Evolutionary conservation across 2,329 filamentous ascomycete genomes (phyloP), one percentile per base, ranked within the genome.

Genomic region (Sporothrix brunneoviolacea): DNA sequence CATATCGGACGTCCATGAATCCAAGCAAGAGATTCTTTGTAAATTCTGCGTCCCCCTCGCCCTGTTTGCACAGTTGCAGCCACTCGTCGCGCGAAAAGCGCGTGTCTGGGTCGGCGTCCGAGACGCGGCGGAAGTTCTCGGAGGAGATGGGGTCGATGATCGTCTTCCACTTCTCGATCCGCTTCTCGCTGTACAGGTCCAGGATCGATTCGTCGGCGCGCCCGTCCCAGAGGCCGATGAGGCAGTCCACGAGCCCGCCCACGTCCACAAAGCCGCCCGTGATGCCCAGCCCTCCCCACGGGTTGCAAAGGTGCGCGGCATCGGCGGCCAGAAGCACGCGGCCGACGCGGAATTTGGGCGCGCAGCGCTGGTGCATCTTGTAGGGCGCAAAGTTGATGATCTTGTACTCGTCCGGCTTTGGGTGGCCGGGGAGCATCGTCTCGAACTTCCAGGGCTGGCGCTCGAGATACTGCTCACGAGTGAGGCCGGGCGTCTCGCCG

Each of bases 211-310:
- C 70, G 48, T 72, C 69, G 1, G 70, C 70, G 27, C 62, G 61
- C 2, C 70, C 70, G 24, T 71, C 66, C 63, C 65, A 72, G 40
- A 74, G 68, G 0, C 71, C 71, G 3, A 64, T 62, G 3, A 84
- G 69, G 58, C 79, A 82, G 57, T 84, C 79, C 52, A 73, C 79
- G 6, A 84, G 69, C 0, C 78, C 77, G 10, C 77, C 80, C 3
- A 81, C 72, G 56, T 84, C 81, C n/a, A 79, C 77, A 49, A 84
- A 78, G 0, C 81, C 81, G 6, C 80, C 79, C 0, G 79, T 83
- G 44, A 84, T 73, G 1, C 81, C 81, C 15, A 83, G 66, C 0
- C 81, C 81, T 40, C 81, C 81, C 64, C 74, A 74, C 1, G 72
- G 71, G 59, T 75, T 76, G 59, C 72, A 75, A 15, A 75, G 56